phyloP scores from a whole-genome alignment of 2,329 filamentous ascomycete genomes.

The Diaporthe sp. region DNA sequence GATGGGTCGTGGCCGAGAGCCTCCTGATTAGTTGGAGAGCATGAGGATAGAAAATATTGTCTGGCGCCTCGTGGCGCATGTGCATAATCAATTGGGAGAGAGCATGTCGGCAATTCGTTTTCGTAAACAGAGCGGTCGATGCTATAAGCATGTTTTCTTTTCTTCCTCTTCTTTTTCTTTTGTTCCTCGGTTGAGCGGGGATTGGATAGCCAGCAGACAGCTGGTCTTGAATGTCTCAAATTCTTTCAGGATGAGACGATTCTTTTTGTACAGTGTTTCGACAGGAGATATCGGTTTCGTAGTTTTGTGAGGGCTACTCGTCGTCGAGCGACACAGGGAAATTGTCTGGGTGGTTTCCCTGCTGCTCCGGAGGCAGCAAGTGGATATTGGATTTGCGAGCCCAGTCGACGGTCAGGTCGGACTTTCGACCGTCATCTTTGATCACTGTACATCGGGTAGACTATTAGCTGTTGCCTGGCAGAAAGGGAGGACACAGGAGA shows the following conservation, averaged over 20 bases:
- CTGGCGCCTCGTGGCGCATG: background rate
- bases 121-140: too few species aligned
- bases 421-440: constrained; percentile 8
- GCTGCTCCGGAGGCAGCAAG: background rate
- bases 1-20: background rate
- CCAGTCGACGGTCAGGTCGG: constrained; percentile 13
- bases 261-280: constrained; percentile 10
- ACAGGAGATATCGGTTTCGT: background rate
- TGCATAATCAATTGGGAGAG: background rate
- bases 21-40: background rate
- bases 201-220: too few species aligned
- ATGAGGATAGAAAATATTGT: too few species aligned
- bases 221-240: background rate
- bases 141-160: background rate
- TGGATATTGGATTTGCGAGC: background rate
- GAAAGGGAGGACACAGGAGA: background rate
- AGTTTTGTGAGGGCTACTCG: background rate
- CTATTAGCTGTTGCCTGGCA: background rate
- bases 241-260: background rate
- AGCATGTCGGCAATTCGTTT: background rate
- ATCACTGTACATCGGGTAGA: background rate
- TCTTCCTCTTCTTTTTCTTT: too few species aligned
- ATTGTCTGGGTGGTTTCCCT: background rate
- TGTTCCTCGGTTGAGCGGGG: background rate
- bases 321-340: background rate